Conservation (phyloP, 768 basidiomycete genomes). For the Phallus indusiatus region DNA sequence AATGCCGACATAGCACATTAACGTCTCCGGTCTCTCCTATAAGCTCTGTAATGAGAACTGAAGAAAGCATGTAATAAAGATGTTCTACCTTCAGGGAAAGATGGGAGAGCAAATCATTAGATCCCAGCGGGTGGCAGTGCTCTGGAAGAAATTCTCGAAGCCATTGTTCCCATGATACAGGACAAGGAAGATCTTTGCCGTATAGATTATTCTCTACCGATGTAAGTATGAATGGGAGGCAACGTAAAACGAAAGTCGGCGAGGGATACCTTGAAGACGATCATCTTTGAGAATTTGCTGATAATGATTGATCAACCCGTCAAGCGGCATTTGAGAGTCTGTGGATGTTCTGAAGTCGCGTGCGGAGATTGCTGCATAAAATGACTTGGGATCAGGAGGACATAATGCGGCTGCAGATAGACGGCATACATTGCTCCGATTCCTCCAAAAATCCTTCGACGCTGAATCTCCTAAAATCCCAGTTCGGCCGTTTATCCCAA, state of each 20-base stretch:
- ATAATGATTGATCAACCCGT: slow-evolving; percentile 1
- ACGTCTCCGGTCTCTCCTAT: slow-evolving; percentile 57
- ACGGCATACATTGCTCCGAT: slow-evolving; percentile 19
- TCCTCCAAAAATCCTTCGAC: slow-evolving; percentile 42
- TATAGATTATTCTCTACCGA: slow-evolving; percentile 26
- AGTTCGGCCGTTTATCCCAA: slow-evolving; percentile 43
- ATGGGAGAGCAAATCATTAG: slow-evolving; percentile 48
- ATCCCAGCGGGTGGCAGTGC: slow-evolving; percentile 39
- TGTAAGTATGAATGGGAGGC: neutral
- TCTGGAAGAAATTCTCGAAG: slow-evolving; percentile 45
- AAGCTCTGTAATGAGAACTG: slow-evolving; percentile 1
- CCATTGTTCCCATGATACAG: slow-evolving; percentile 55
- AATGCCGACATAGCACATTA: slow-evolving; percentile 80
- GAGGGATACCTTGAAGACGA: neutral
- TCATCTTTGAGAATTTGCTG: neutral
- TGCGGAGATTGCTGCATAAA: neutral
- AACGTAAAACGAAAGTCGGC: neutral
- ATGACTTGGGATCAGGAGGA: neutral
- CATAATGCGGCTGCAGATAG: neutral
- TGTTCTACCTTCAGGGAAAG: slow-evolving; percentile 41
- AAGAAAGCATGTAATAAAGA: slow-evolving; percentile 6
- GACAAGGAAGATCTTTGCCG: slow-evolving; percentile 72
- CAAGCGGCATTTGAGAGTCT: slow-evolving; percentile 4
- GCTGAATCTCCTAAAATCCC: slow-evolving; percentile 48
- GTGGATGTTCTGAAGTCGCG: neutral